Conservation (phyloP, 1,284 basidiomycete species). For the Marasmius oreades region DNA sequence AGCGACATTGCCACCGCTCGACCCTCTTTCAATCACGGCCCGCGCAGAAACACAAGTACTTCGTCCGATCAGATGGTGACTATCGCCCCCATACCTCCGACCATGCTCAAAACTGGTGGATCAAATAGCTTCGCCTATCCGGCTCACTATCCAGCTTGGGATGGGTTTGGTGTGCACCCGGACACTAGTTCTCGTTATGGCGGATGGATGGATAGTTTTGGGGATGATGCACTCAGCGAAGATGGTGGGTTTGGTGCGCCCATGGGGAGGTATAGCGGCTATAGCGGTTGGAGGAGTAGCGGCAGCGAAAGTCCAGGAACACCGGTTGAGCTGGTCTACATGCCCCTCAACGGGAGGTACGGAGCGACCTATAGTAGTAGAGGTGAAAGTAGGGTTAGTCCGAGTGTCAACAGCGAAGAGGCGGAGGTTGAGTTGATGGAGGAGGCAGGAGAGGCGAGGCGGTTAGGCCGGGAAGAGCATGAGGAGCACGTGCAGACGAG, state of each 20-base stretch:
- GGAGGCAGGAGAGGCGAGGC: slow-evolving; percentile 17
- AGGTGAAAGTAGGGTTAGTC: slow-evolving; percentile 14
- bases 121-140: slow-evolving; percentile 34
- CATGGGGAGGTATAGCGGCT: slow-evolving; percentile 25
- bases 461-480: slow-evolving; percentile 11
- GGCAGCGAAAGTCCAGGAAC: slow-evolving; percentile 26
- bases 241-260: slow-evolving; percentile 17
- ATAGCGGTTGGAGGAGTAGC: slow-evolving; percentile 10
- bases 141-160: slow-evolving; percentile 23
- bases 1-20: background rate
- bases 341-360: slow-evolving; percentile 54
- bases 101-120: slow-evolving; percentile 81
- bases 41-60: background rate
- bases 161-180: slow-evolving; percentile 22
- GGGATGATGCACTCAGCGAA: slow-evolving; percentile 23
- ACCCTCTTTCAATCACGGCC: slow-evolving; percentile 12
- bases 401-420: slow-evolving; percentile 27
- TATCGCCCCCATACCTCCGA: slow-evolving; percentile 94
- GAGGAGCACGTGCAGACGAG: slow-evolving; percentile 12
- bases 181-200: slow-evolving; percentile 10
- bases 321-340: slow-evolving; percentile 69
- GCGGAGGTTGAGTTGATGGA: slow-evolving; percentile 21
- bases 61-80: slow-evolving; percentile 60
- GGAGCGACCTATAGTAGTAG: slow-evolving; percentile 10
- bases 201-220: slow-evolving; percentile 26